phyloP scores from a whole-genome alignment of 371 early-diverging fungal genomes.

The Phascolomyces articulosus region DNA sequence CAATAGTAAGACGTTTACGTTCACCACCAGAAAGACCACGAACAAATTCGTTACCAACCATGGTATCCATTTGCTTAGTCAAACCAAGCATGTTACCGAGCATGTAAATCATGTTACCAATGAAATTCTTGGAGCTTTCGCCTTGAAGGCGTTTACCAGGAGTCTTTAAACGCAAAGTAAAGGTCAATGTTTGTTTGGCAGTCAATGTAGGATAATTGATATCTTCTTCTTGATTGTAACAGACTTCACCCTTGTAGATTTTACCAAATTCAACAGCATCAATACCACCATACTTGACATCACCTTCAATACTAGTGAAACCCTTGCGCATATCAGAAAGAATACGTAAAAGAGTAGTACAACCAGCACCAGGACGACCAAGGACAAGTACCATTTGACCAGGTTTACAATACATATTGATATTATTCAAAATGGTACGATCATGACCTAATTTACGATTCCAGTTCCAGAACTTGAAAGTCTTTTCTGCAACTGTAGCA shows the following conservation, averaged over 20 bases:
- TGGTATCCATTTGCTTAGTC: slow-evolving; percentile 58
- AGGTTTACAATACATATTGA: slow-evolving; percentile 52
- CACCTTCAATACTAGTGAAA: slow-evolving; percentile 43
- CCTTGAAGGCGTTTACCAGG: slow-evolving; percentile 44
- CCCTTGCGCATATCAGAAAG: slow-evolving; percentile 44
- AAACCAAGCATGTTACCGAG: slow-evolving; percentile 54
- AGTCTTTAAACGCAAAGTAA: slow-evolving; percentile 48
- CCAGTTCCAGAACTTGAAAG: slow-evolving; percentile 24
- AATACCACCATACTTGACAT: slow-evolving; percentile 47
- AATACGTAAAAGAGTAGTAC: slow-evolving; percentile 53
- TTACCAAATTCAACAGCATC: slow-evolving; percentile 37
- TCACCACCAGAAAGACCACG: slow-evolving; percentile 77
- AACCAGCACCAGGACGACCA: slow-evolving; percentile 57
- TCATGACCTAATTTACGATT: slow-evolving; percentile 19
- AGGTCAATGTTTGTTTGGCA: slow-evolving; percentile 50
- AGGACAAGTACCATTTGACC: slow-evolving; percentile 61
- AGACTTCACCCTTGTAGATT: slow-evolving; percentile 44
- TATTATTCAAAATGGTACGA: slow-evolving; percentile 50
- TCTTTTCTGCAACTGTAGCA: slow-evolving; percentile 10
- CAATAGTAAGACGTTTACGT: slow-evolving; percentile 72
- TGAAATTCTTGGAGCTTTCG: slow-evolving; percentile 15
- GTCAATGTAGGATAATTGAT: slow-evolving; percentile 46
- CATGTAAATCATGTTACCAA: slow-evolving; percentile 31
- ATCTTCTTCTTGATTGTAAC: slow-evolving; percentile 57
- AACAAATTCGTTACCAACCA: slow-evolving; percentile 68